Evolutionary conservation across 768 basidiomycete genomes (phyloP).

Genomic region (Psilocybe sp.): DNA sequence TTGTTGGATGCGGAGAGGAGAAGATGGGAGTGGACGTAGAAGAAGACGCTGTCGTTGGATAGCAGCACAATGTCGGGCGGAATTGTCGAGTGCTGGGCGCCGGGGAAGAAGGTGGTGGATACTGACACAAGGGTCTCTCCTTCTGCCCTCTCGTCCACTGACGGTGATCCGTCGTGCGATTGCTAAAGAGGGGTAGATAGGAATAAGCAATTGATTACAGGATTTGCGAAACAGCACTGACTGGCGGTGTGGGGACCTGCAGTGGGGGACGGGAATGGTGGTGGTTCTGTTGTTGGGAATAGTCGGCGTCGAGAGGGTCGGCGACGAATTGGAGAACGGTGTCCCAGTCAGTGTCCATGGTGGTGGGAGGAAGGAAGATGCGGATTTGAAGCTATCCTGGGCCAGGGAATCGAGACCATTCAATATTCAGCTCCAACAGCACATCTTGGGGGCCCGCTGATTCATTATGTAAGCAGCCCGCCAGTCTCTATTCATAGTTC

Average conservation of each 20-base stretch:
- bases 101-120: conserved; percentile 80
- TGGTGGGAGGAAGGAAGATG: conserved; percentile 11
- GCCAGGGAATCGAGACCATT: neutral
- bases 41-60: conserved; percentile 77
- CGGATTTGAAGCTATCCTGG: neutral
- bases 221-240: conserved; percentile 26
- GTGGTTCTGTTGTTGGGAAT: conserved; percentile 33
- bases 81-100: conserved; percentile 52
- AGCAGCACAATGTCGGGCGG: conserved; percentile 64
- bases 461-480: neutral
- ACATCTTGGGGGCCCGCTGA: neutral
- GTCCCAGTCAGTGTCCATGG: conserved; percentile 54
- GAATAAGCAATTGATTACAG: neutral
- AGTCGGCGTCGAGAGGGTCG: conserved; percentile 40
- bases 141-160: conserved; percentile 32
- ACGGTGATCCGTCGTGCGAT: conserved; percentile 44
- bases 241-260: conserved; percentile 68
- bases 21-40: conserved; percentile 69
- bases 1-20: conserved; percentile 63
- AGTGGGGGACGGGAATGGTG: conserved; percentile 16
- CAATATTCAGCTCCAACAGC: neutral
- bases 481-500: neutral
- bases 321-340: conserved; percentile 61
- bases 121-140: conserved; percentile 59
- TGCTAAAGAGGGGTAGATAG: conserved; percentile 27